Evolutionary conservation across 169 alveolate species (phyloP).

Genomic region (Plasmodium chabaudi): DNA sequence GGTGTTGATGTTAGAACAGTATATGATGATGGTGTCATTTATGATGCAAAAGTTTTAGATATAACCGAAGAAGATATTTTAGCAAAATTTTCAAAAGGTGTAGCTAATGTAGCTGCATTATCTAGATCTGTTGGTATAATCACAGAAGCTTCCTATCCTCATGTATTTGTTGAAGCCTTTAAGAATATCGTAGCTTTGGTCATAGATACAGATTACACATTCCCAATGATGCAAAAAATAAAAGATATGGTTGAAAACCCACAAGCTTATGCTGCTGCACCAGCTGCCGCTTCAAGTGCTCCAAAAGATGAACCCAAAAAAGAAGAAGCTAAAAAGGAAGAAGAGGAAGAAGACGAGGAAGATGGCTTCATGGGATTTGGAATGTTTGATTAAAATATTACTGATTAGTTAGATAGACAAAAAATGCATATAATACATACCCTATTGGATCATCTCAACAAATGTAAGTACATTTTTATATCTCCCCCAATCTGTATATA

Average conservation of each 20-base stretch:
- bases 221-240: constrained; percentile 95
- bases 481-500: background rate
- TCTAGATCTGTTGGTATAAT: constrained; percentile 95
- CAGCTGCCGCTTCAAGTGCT: constrained; percentile 88
- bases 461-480: background rate
- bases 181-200: constrained; percentile 97
- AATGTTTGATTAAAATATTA: constrained; percentile 86
- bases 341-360: constrained; percentile 96
- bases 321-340: constrained; percentile 86
- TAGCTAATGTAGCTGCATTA: constrained; percentile 94
- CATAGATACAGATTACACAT: constrained; percentile 93
- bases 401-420: background rate
- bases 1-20: constrained; percentile 95
- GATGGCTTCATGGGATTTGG: constrained; percentile 96
- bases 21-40: constrained; percentile 95
- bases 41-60: constrained; percentile 96
- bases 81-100: constrained; percentile 90
- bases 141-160: constrained; percentile 96
- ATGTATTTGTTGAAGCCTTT: constrained; percentile 95
- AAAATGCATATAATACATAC: background rate
- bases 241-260: constrained; percentile 95
- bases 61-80: constrained; percentile 94
- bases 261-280: constrained; percentile 90
- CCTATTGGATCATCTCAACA: background rate
- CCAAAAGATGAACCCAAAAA: constrained; percentile 76